Evolutionary conservation across 73 alveolate genomes (phyloP), one percentile per base, ranked within the genome.

Genomic region (Paramecium sonneborni): DNA sequence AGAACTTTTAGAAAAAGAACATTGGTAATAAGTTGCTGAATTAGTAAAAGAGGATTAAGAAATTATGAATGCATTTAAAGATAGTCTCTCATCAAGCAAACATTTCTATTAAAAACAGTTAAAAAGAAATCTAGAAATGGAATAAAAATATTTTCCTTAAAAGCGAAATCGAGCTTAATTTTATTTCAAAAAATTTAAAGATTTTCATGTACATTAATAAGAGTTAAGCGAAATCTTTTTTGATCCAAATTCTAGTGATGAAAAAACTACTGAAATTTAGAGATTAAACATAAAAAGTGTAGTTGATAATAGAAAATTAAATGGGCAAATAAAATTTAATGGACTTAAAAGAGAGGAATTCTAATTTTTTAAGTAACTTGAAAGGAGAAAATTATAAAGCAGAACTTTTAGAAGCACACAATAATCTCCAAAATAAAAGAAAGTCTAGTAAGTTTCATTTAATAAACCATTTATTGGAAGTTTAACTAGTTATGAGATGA

Each of bases 291-390:
- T 76, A 4, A 76, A 76, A 28, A 38, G 70, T 76, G 88, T 76
- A 1, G 69, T 79, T 26, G 90, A 79, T 21, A 44, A 79, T 79
- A 79, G 76, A 20, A 41, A 79, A 20, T 43, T 39, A 5, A 41
- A 43, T 24, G 90, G 90, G 5, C 7, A 79, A 34, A 23, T 79
- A 2, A 43, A 38, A 21, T 46, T 79, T 39, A 79, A 39, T 79
- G 76, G 90, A 79, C 3, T 43, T 34, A 79, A 79, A 43, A 79
- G 90, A 24, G 90, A 43, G 30, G 90, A 79, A 12, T 79, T 7
- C 11, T 79, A 79, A 46, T 79, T 79, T 26, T 44, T 79, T 39
- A 23, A 44, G 43, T 43, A 38, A 24, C n/a, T 43, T 24, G 74
- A 79, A 20, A 79, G 43, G 55, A 43, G 28, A 20, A 39, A 79